These are phyloP conservation scores for Pseudocercospora eumusae DNA, from an alignment of 2,329 filamentous ascomycete species.

Conservation along the genomic window DNA sequence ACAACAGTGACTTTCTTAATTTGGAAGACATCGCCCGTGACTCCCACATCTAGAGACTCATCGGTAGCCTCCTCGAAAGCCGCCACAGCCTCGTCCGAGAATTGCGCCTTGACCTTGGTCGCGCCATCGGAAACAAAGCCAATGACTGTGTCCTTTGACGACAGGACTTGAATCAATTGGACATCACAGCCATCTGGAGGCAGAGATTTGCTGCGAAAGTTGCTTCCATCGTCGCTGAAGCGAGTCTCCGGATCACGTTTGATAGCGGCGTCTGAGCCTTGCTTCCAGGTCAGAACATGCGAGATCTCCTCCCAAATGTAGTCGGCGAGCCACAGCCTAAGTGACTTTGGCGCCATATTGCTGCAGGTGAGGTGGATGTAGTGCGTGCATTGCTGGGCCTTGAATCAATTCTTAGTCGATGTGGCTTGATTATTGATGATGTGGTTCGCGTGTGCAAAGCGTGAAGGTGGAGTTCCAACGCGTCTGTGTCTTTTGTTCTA, in stretches of 20 bases:
- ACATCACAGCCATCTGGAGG: slow-evolving; percentile 24
- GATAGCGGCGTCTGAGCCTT: slow-evolving; percentile 21
- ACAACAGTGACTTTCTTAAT: slow-evolving; percentile 30
- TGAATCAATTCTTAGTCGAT: neutral
- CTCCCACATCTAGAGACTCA: slow-evolving; percentile 25
- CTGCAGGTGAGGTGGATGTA: neutral
- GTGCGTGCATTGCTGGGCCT: slow-evolving; percentile 13
- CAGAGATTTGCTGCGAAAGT: slow-evolving; percentile 30
- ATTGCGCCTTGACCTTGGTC: slow-evolving; percentile 29
- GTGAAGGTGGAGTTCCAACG: neutral
- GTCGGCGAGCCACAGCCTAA: slow-evolving; percentile 35
- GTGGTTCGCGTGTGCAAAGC: neutral
- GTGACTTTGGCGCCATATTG: slow-evolving; percentile 27
- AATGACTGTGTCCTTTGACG: slow-evolving; percentile 17
- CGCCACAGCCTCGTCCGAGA: slow-evolving; percentile 30
- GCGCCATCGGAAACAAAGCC: slow-evolving; percentile 33
- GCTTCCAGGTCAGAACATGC: slow-evolving; percentile 34
- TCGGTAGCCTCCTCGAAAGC: slow-evolving; percentile 32
- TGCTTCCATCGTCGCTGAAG: slow-evolving; percentile 38
- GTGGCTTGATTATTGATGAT: neutral
- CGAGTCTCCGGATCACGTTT: slow-evolving; percentile 33
- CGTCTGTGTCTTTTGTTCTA: too few relatives aligned
- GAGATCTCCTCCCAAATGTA: slow-evolving; percentile 33
- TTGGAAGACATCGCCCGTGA: slow-evolving; percentile 34
- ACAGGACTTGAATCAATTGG: slow-evolving; percentile 29